Evolutionary conservation across 768 basidiomycete genomes (phyloP), one percentile per base, ranked within the genome.

Genomic region (Serendipita indica): DNA sequence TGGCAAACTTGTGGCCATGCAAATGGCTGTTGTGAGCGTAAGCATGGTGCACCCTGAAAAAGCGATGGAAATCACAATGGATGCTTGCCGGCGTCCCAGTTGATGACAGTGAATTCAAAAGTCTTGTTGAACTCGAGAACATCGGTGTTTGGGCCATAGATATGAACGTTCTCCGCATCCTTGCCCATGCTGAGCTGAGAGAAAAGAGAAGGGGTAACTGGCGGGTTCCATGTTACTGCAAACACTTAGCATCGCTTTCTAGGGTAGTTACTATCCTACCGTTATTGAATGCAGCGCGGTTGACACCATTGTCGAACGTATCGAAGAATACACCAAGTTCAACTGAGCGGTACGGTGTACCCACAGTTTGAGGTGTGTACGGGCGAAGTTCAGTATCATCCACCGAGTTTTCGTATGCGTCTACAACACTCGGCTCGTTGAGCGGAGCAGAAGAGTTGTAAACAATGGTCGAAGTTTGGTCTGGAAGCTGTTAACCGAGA

Each of bases 1-100:
- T 77, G 73, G 86, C 84, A 72, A 83, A 78, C 65, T 84, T 83
- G 73, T 94, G 89, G 0, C 92, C 92, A 69, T 94, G 91, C 58
- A 93, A 69, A 69, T 96, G 91, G 80, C 90, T 91, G 57, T 65
- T 65, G 58, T 68, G 67, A 46, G 64, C 10, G 3, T 18, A 14
- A 28, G 33, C 6, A 16, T 33, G 33, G 59, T 22, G 33, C 3
- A 52, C 16, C 14, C 3, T 59, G 43, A 22, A 60, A 64, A 60
- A 13, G 46, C 28, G 45, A 59, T 33, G 33, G 57, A 58, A 71
- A 83, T 65, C 63, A 89, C 86, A 91, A 92, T 54, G 90, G 90
- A 69, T 92, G 90, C 63, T 83, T 82, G 6, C 84, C 85, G 2
- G 62, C 66, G 57, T 72, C 70, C 61, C 68, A 69, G 63, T 71